phyloP scores from a whole-genome alignment of 225 moss, liverwort and hornwort species.

The Climacium dendroides region DNA sequence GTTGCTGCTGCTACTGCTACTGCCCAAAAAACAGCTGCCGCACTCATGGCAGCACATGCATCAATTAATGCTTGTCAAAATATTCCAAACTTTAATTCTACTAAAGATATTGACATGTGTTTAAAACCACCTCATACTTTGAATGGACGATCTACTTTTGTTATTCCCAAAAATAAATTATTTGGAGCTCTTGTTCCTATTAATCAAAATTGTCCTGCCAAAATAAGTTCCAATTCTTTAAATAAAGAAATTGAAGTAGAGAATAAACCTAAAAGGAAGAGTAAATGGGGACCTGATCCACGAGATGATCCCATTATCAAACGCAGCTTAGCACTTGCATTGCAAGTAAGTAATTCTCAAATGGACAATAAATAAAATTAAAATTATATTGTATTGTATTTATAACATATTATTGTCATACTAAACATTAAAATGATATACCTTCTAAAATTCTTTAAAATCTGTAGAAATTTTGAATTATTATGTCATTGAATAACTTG shows the following conservation, averaged over 20 bases:
- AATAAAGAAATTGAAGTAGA: constrained; percentile 10
- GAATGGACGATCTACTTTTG: constrained; percentile 45
- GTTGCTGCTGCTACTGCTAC: constrained; percentile 27
- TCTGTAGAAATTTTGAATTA: not conserved
- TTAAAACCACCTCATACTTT: not conserved
- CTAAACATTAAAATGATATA: no score
- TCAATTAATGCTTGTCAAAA: not conserved
- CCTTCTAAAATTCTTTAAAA: not conserved
- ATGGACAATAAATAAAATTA: not conserved
- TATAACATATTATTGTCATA: not conserved
- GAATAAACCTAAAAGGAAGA: constrained; percentile 19
- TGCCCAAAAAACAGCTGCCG: constrained; percentile 24
- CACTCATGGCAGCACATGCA: constrained; percentile 44
- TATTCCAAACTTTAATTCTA: not conserved
- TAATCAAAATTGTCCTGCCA: constrained; percentile 7
- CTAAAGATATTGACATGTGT: not conserved
- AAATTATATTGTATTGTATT: not conserved
- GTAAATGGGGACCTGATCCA: constrained; percentile 50
- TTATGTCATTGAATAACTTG: not conserved
- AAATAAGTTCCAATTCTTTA: not conserved
- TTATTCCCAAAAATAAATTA: constrained; percentile 69
- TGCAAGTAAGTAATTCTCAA: constrained; percentile 30
- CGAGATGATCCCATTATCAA: constrained; percentile 46
- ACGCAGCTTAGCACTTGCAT: constrained; percentile 66
- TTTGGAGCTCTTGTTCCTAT: constrained; percentile 58